A percentile compares a stretch with the other conserved stretches of the same genome.
phyloP scores from a whole-genome alignment of 2,329 filamentous ascomycete species.

The Pseudogymnoascus sp. region DNA sequence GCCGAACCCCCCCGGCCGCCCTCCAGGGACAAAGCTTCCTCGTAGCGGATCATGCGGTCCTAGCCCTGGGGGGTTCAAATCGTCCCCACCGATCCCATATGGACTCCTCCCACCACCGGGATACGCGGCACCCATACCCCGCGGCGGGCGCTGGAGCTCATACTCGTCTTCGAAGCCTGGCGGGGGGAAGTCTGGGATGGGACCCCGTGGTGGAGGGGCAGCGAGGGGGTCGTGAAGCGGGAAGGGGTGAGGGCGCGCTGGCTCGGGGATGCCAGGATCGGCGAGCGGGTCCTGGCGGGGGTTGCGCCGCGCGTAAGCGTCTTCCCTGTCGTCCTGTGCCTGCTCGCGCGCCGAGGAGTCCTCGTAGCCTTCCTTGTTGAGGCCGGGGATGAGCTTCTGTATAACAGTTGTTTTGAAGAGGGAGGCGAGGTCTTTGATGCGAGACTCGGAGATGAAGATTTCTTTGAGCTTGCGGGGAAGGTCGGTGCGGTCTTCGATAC shows the following conservation, averaged over 20 bases:
- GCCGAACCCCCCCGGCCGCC: slow-evolving; percentile 50
- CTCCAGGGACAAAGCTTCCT: slow-evolving; percentile 51
- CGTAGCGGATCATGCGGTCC: slow-evolving; percentile 78
- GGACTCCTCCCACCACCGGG: slow-evolving; percentile 42
- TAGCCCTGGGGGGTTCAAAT: slow-evolving; percentile 78
- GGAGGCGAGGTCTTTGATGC: slow-evolving; percentile 60
- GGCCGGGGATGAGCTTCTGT: slow-evolving; percentile 69
- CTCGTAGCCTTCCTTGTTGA: slow-evolving; percentile 73
- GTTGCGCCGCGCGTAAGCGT: slow-evolving; percentile 34
- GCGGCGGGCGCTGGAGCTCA: slow-evolving; percentile 63
- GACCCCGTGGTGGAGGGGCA: slow-evolving; percentile 48
- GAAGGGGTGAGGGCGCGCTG: slow-evolving; percentile 60
- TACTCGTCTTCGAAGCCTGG: slow-evolving; percentile 92
- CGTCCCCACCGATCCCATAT: slow-evolving; percentile 70
- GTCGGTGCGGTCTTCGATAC: slow-evolving; percentile 43
- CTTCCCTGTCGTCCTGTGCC: slow-evolving; percentile 33
- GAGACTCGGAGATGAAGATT: slow-evolving; percentile 65
- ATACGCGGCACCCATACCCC: slow-evolving; percentile 32
- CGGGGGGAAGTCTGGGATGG: slow-evolving; percentile 71
- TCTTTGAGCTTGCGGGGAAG: slow-evolving; percentile 42
- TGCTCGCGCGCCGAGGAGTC: slow-evolving; percentile 38
- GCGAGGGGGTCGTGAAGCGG: slow-evolving; percentile 50
- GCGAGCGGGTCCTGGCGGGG: slow-evolving; percentile 33
- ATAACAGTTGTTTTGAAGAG: slow-evolving; percentile 72
- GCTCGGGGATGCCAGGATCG: slow-evolving; percentile 45